Evolutionary conservation across 176 grass and related monocot species (phyloP).

Genomic region (Rhynchospora tenuis): DNA sequence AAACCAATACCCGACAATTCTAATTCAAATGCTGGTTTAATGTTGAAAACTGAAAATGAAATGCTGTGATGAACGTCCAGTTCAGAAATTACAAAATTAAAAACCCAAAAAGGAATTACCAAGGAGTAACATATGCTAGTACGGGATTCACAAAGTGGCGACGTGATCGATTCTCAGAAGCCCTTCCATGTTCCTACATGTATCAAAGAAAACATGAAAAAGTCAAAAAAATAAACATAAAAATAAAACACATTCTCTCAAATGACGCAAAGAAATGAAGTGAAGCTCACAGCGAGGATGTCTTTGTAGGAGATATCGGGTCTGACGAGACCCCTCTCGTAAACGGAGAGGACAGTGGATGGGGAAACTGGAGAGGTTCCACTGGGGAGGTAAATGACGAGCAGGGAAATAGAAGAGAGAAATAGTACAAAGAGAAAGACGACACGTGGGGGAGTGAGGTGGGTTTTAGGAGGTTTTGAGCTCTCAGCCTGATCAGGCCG

Average conservation of each 20-base stretch:
- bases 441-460: neutral
- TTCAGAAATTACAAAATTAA: neutral
- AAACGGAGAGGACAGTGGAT: conserved; percentile 33
- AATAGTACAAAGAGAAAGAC: conserved; percentile 29
- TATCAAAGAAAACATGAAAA: neutral
- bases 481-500: neutral
- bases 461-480: neutral
- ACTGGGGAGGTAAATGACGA: conserved; percentile 41
- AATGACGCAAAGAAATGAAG: neutral
- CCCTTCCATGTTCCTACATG: conserved; percentile 23
- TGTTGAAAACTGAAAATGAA: neutral
- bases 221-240: neutral
- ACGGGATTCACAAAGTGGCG: conserved; percentile 68
- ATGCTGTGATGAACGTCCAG: neutral
- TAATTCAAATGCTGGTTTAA: neutral
- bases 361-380: conserved; percentile 2
- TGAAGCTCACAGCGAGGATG: conserved; percentile 65
- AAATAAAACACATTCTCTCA: neutral
- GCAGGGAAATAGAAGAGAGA: conserved; percentile 27
- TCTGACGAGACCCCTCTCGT: conserved; percentile 68
- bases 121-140: conserved; percentile 83
- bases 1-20: neutral
- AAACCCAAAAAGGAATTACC: conserved; percentile 20
- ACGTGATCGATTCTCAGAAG: conserved; percentile 42
- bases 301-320: conserved; percentile 41